Base-by-base conservation (phyloP, 768 basidiomycete species). In the Trametes cubensis region DNA sequence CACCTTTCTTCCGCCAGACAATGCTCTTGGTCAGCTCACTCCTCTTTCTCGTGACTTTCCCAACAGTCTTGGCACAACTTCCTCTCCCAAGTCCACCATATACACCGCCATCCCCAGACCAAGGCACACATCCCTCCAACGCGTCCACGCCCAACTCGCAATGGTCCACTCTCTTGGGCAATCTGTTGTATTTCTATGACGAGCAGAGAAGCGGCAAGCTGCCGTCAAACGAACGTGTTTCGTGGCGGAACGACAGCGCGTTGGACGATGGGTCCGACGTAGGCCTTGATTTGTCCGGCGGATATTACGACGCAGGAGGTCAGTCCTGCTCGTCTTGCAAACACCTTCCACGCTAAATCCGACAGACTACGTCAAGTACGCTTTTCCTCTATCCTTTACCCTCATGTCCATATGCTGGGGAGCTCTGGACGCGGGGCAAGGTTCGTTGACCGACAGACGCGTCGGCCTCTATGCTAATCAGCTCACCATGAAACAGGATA, bases 291-390 rank as follows among this genome's bases (percentile, higher is more conserved):
- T 76, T 97, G 55, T 85, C 81, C 34, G 93, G 94, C 72, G 95
- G 95, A 7, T 96, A 89, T 71, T 95, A 92, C 71, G 95, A 96
- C 79, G 94, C 95, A 62, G 94, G 94, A 78, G 91, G 91, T 90
- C 69, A 69, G 78, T 67, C 1, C 28, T 21, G 4, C 7, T 10
- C 13, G 1, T 45, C n/a, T 1, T 20, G 14, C 10, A 14, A 30
- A 26, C 25, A 23, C n/a, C 42, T 25, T 51, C 5, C 38, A 47
- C 64, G 61, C 65, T 88, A 88, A 93, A 73, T 92, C 48, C 40
- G 65, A 58, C 64, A 90, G 90, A 95, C 75, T 96, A 88, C 73
- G 89, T 95, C 74, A 96, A 95, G 70, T 87, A 86, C 53, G 90
- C 92, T 3, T 95, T 85, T 66, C 92, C 95, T 14, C 74, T 96